Percentiles rank a stretch among this genome's conserved stretches.
Conservation (phyloP, 805 yeast species). For the Kodamaea laetipori region DNA sequence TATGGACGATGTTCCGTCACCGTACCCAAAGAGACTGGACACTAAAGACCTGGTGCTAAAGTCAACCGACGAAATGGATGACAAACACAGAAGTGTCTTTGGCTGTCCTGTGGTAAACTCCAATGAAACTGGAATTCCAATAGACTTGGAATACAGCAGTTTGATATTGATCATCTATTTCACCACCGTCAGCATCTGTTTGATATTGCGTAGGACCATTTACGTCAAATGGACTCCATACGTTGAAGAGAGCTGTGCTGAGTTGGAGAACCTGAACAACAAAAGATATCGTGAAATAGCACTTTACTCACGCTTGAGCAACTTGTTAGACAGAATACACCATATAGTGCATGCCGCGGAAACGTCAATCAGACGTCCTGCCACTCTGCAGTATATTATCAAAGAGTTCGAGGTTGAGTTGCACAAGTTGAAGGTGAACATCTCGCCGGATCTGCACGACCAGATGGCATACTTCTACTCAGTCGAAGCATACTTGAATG, state of each 20-base stretch:
- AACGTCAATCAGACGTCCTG: constrained; percentile 23
- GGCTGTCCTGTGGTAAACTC: background rate
- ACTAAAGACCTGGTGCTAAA: constrained; percentile 19
- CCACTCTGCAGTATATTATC: constrained; percentile 41
- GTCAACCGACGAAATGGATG: background rate
- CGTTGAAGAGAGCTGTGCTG: constrained; percentile 59
- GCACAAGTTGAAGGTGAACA: constrained; percentile 37
- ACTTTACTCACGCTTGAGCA: constrained; percentile 58
- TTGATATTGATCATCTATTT: constrained; percentile 62
- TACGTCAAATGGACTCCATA: constrained; percentile 66
- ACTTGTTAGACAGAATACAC: constrained; percentile 63
- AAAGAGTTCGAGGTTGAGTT: constrained; percentile 54
- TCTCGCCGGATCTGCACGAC: constrained; percentile 42
- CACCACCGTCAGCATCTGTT: constrained; percentile 61
- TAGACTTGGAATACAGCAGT: constrained; percentile 48
- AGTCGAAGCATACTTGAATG: constrained; percentile 67
- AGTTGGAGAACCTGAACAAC: constrained; percentile 43
- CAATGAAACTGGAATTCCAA: constrained; percentile 20
- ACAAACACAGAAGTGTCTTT: background rate
- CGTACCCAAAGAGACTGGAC: constrained; percentile 12
- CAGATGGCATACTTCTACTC: constrained; percentile 57
- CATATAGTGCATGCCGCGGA: constrained; percentile 47
- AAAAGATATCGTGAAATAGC: constrained; percentile 49
- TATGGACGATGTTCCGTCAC: too few species aligned
- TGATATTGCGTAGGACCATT: constrained; percentile 64